Base-by-base conservation (phyloP, 2,329 filamentous ascomycete species). In the Microcyclosporella mali region DNA sequence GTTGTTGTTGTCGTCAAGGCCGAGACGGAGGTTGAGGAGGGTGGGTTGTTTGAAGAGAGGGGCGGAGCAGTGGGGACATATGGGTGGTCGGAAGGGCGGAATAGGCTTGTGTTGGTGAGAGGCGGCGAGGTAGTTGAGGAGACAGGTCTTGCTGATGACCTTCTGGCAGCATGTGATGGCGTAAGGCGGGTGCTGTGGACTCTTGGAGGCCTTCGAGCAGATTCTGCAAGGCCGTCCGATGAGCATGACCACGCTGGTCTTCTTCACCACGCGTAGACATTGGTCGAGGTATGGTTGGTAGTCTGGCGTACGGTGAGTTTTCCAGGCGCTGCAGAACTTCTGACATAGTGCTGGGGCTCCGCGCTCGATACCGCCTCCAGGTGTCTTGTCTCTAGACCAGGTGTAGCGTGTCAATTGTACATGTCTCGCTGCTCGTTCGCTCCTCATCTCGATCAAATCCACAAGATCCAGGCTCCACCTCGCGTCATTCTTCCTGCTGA, bases 391-490 rank as follows among this genome's bases (percentile, higher is more conserved):
- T 25, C 21, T 4, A 25, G 21, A 25, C 21, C 21, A 25, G 25
- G 28, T 15, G 8, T 18, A 39, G 7, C 44, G 40, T 25, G 37
- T 38, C 33, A 38, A 17, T 10, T 32, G 33, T n/a, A 50, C 42
- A 31, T 41, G 41, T 10, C 44, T 40, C 6, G 44, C 40, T 9
- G 47, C 44, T 4, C 47, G 37, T 16, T 50, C 44, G 28, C 27
- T 35, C 15, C 35, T 37, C 21, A 46, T 44, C 18, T 25, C 31
- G 14, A 51, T 33, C n/a, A 51, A 30, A 32, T 51, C 38, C 10
- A 45, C 16, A n/a, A 42, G 18, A 33, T 51, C 48, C 15, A 28
- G 42, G 25, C 28, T 45, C 48, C 48, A 51, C 10, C 32, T 15
- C 2, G 38, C 19, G 18, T 29, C 25, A 21, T 33, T n/a, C 17